phyloP scores from a whole-genome alignment of 179 eudicot species.

The Gypsophila paniculata region DNA sequence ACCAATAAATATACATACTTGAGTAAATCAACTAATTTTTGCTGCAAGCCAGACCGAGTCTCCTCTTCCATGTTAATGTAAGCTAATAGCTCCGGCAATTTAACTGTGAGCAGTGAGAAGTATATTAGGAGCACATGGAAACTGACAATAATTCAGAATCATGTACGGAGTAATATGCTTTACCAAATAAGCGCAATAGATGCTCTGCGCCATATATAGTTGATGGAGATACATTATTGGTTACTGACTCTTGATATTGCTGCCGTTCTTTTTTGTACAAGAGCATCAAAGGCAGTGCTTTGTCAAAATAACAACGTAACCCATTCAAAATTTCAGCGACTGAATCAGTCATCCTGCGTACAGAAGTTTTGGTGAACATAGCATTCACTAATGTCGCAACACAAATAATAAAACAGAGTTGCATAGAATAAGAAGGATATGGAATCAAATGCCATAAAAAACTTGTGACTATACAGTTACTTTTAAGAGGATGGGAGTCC shows the following conservation, averaged over 20 bases:
- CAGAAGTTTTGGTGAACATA: slow-evolving; percentile 14
- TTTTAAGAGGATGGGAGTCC: not conserved
- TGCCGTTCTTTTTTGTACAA: slow-evolving; percentile 84
- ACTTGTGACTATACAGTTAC: not conserved
- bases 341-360: slow-evolving; percentile 60
- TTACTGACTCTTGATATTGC: slow-evolving; percentile 68
- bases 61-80: slow-evolving; percentile 77
- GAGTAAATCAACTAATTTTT: slow-evolving; percentile 70
- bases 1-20: slow-evolving; percentile 40
- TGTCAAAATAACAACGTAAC: slow-evolving; percentile 76
- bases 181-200: slow-evolving; percentile 94
- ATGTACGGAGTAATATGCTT: slow-evolving; percentile 12
- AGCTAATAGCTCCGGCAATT: slow-evolving; percentile 76
- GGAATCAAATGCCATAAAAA: too few relatives aligned
- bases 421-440: not conserved
- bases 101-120: slow-evolving; percentile 53
- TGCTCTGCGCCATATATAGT: slow-evolving; percentile 92
- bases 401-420: too few relatives aligned
- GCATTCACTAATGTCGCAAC: not conserved
- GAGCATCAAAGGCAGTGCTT: slow-evolving; percentile 75
- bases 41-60: slow-evolving; percentile 58
- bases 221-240: slow-evolving; percentile 73
- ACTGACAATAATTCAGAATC: not conserved
- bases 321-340: slow-evolving; percentile 79
- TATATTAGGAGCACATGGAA: slow-evolving; percentile 7